Evolutionary conservation across 495 filamentous ascomycete species (phyloP).

Genomic region (Rostrohypoxylon terebratum): DNA sequence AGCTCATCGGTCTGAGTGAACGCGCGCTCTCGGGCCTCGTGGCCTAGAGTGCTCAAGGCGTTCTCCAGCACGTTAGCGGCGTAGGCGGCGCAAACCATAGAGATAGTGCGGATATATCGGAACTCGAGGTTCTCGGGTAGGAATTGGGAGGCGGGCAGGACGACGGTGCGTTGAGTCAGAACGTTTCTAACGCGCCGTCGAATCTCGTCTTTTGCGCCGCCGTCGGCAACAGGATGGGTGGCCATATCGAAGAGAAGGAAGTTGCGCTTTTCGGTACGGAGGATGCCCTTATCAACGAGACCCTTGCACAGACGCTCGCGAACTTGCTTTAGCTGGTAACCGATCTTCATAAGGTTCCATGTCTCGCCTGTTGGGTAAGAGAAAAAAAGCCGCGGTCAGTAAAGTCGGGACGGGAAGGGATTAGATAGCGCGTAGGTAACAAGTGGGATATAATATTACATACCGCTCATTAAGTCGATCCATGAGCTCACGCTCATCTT

Average conservation of each 20-base stretch:
- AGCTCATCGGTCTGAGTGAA: slow-evolving; percentile 98
- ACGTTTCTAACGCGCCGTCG: slow-evolving; percentile 90
- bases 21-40: slow-evolving; percentile 91
- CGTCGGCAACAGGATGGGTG: slow-evolving; percentile 97
- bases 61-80: slow-evolving; percentile 98
- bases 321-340: slow-evolving; percentile 99
- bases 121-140: slow-evolving; percentile 95
- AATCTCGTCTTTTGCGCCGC: slow-evolving; percentile 97
- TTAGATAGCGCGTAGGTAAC: not conserved
- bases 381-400: slow-evolving; percentile 38
- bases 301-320: slow-evolving; percentile 97
- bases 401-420: slow-evolving; percentile 8
- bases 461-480: slow-evolving; percentile 99
- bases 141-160: slow-evolving; percentile 83
- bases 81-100: slow-evolving; percentile 98
- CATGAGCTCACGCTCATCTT: slow-evolving; percentile 99
- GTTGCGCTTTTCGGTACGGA: slow-evolving; percentile 98
- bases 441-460: slow-evolving; percentile 39
- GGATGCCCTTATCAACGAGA: slow-evolving; percentile 98
- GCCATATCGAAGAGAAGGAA: slow-evolving; percentile 99
- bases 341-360: slow-evolving; percentile 99
- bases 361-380: slow-evolving; percentile 79
- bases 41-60: slow-evolving; percentile 90
- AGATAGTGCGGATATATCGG: slow-evolving; percentile 87
- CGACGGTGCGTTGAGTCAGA: slow-evolving; percentile 92